Evolutionary conservation across 1,284 basidiomycete genomes (phyloP).

Genomic region (Butyriboletus pseudospeciosus): DNA sequence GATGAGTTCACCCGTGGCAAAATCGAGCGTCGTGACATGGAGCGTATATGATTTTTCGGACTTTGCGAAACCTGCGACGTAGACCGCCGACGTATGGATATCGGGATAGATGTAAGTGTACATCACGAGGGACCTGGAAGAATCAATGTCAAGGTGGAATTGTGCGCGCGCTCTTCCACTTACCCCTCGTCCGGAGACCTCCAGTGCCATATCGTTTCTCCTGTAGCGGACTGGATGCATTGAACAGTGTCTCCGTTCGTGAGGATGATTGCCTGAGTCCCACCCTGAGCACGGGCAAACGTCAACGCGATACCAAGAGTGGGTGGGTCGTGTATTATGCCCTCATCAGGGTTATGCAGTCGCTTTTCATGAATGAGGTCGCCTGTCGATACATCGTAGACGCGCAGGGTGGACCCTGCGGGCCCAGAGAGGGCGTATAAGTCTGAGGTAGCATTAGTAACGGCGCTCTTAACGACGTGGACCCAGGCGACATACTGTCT

Average conservation of each 20-base stretch:
- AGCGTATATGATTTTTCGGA: conserved; percentile 61
- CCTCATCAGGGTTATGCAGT: conserved; percentile 47
- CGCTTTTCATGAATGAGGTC: conserved; percentile 64
- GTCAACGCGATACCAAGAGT: conserved; percentile 42
- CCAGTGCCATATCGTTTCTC: conserved; percentile 64
- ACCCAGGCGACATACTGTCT: conserved; percentile 46
- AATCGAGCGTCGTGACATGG: conserved; percentile 57
- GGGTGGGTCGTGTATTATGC: conserved; percentile 49
- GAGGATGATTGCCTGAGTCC: conserved; percentile 34
- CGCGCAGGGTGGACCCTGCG: conserved; percentile 66
- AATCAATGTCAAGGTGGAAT: background rate
- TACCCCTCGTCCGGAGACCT: conserved; percentile 59
- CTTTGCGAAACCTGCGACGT: conserved; percentile 66
- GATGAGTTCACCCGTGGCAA: conserved; percentile 53
- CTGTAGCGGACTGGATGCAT: conserved; percentile 44
- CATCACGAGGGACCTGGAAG: conserved; percentile 56
- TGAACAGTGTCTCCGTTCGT: conserved; percentile 59
- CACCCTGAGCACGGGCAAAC: background rate
- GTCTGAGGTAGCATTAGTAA: conserved; percentile 38
- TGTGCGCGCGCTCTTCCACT: conserved; percentile 16
- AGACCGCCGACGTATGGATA: conserved; percentile 45
- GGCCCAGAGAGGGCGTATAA: conserved; percentile 74
- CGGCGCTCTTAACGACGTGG: background rate
- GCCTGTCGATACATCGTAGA: conserved; percentile 66
- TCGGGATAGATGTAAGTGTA: conserved; percentile 61